Evolutionary conservation across 352 stramenopile species (phyloP).

Genomic region (Phytopythium litorale): DNA sequence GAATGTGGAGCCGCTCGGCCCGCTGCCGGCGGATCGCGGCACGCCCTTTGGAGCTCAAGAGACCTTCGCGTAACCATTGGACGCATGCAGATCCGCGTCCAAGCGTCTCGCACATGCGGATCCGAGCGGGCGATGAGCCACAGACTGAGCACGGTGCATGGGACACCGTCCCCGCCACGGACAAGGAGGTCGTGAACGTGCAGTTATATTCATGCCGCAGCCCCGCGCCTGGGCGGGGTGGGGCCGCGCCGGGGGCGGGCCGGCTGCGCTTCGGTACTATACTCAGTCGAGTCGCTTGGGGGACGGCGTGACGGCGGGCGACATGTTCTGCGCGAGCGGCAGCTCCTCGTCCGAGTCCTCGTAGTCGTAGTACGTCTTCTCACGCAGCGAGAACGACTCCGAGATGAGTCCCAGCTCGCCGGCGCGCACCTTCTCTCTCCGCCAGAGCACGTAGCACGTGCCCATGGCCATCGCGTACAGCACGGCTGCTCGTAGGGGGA

Average conservation of each 20-base stretch:
- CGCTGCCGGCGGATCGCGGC: background rate
- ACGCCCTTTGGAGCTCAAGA: background rate
- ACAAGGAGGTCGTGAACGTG: background rate
- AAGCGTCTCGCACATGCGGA: background rate
- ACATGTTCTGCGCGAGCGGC: slow-evolving; percentile 65
- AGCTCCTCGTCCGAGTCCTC: slow-evolving; percentile 73
- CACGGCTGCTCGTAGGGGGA: slow-evolving; percentile 18
- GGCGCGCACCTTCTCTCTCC: slow-evolving; percentile 42
- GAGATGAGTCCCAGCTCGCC: slow-evolving; percentile 36
- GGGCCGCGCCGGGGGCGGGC: background rate
- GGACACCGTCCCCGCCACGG: background rate
- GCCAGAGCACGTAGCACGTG: slow-evolving; percentile 55
- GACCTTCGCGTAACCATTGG: background rate
- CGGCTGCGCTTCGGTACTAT: background rate
- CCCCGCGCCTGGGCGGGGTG: background rate
- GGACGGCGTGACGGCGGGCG: slow-evolving; percentile 19
- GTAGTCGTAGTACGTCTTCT: slow-evolving; percentile 53
- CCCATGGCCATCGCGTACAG: slow-evolving; percentile 49
- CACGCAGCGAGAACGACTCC: slow-evolving; percentile 41
- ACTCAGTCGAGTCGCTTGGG: slow-evolving; percentile 7
- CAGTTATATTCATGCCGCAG: slow-evolving; percentile 5
- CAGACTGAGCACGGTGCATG: background rate
- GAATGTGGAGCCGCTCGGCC: too few relatives aligned
- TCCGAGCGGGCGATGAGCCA: background rate
- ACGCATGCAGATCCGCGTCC: background rate